phyloP scores from a whole-genome alignment of 208 protist genomes.

The Trypanosoma grayi region DNA sequence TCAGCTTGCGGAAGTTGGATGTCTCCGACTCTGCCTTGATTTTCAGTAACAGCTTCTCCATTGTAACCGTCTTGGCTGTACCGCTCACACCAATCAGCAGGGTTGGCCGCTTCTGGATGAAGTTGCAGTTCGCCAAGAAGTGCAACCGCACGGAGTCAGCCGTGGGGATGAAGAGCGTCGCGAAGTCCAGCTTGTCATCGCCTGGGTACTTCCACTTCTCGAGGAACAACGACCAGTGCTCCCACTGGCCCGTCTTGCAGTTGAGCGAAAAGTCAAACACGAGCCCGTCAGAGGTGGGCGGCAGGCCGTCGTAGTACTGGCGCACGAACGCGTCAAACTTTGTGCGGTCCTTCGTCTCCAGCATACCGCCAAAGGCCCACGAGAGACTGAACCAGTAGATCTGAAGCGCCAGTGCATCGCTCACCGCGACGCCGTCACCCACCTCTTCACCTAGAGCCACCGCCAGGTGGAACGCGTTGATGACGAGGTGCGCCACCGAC shows the following conservation, averaged over 20 bases:
- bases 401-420: slow-evolving; percentile 82
- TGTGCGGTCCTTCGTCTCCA: slow-evolving; percentile 92
- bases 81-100: slow-evolving; percentile 93
- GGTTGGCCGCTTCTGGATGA: slow-evolving; percentile 77
- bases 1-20: slow-evolving; percentile 92
- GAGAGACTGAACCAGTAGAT: slow-evolving; percentile 94
- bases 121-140: slow-evolving; percentile 91
- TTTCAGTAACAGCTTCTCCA: slow-evolving; percentile 90
- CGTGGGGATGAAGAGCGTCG: slow-evolving; percentile 96
- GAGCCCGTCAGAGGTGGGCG: slow-evolving; percentile 66
- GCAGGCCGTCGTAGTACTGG: slow-evolving; percentile 50
- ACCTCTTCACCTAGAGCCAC: slow-evolving; percentile 85
- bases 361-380: slow-evolving; percentile 94
- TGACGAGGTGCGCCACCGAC: slow-evolving; percentile 82
- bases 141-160: slow-evolving; percentile 95
- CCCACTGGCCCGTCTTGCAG: slow-evolving; percentile 87
- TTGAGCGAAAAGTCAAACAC: slow-evolving; percentile 96
- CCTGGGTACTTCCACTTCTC: slow-evolving; percentile 93
- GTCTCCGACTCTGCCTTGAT: slow-evolving; percentile 72
- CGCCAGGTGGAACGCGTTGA: slow-evolving; percentile 92
- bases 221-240: slow-evolving; percentile 80
- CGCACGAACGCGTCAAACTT: slow-evolving; percentile 93
- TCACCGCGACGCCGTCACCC: slow-evolving; percentile 72
- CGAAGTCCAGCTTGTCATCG: slow-evolving; percentile 92
- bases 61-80: slow-evolving; percentile 95